phyloP scores from a whole-genome alignment of 805 yeast genomes.

The Myxozyma kluyveri region DNA sequence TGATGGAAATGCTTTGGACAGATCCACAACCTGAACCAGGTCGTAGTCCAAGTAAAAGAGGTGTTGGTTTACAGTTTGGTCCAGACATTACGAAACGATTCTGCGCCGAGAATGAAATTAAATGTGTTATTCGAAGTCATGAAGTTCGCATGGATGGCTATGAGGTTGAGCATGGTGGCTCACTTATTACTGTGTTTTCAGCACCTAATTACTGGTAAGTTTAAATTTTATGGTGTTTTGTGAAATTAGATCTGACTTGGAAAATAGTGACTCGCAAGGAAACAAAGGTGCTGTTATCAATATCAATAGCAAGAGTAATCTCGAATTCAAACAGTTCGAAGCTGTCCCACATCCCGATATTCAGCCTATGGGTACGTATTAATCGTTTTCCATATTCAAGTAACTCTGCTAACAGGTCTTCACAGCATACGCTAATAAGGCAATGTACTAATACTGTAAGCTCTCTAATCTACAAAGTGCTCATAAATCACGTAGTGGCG shows the following conservation, averaged over 20 bases:
- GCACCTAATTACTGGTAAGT: constrained; percentile 77
- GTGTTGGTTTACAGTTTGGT: constrained; percentile 94
- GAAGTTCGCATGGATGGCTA: constrained; percentile 93
- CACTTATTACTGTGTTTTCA: constrained; percentile 88
- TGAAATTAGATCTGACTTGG: background rate
- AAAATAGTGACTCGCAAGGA: constrained; percentile 79
- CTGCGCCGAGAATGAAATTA: constrained; percentile 65
- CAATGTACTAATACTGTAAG: constrained; percentile 15
- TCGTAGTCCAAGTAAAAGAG: constrained; percentile 85
- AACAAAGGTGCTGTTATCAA: constrained; percentile 88
- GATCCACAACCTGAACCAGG: constrained; percentile 85
- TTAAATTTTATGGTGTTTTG: background rate
- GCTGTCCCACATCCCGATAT: constrained; percentile 90
- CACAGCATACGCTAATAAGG: constrained; percentile 29
- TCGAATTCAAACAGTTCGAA: constrained; percentile 56
- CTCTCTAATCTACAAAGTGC: background rate
- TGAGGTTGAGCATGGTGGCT: constrained; percentile 80
- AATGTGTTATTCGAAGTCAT: constrained; percentile 86
- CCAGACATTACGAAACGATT: constrained; percentile 87
- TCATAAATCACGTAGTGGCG: background rate
- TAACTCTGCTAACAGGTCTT: background rate
- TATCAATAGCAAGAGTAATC: constrained; percentile 49
- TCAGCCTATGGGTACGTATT: constrained; percentile 75
- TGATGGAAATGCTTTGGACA: constrained; percentile 97
- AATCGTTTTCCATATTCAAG: background rate